Conservation (phyloP, 495 filamentous ascomycete species). For the Baudoinia panamericana region DNA sequence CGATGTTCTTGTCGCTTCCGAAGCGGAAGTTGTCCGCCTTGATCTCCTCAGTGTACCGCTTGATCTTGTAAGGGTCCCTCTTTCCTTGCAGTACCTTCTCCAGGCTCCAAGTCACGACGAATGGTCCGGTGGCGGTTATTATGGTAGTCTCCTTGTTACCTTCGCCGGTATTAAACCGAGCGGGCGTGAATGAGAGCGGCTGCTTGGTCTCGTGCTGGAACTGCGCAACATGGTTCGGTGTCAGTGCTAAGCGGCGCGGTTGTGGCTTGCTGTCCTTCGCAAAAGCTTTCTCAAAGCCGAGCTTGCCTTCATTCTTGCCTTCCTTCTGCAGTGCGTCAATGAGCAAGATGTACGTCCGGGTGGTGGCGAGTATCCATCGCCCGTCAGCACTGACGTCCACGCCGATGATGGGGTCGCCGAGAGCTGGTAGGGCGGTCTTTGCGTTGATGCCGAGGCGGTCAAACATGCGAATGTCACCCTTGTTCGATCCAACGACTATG, state of each 20-base stretch:
- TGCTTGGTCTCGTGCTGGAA: constrained; percentile 89
- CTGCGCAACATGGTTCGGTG: constrained; percentile 83
- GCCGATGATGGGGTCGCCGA: constrained; percentile 90
- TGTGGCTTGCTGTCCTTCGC: constrained; percentile 86
- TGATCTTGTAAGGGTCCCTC: constrained; percentile 87
- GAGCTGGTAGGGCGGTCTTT: constrained; percentile 90
- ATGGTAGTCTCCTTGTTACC: constrained; percentile 74
- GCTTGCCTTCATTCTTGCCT: constrained; percentile 93
- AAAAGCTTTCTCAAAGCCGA: constrained; percentile 91
- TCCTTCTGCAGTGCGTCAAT: constrained; percentile 82
- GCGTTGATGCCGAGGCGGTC: constrained; percentile 93
- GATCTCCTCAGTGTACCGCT: constrained; percentile 86
- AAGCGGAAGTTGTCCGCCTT: constrained; percentile 99
- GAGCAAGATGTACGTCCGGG: constrained; percentile 85
- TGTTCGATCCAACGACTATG: constrained; percentile 90
- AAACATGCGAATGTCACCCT: constrained; percentile 94
- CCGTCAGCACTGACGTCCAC: constrained; percentile 90
- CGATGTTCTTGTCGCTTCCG: constrained; percentile 91
- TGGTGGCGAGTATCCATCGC: constrained; percentile 88
- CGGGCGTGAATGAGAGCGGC: constrained; percentile 74
- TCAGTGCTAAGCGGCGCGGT: constrained; percentile 76
- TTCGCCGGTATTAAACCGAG: constrained; percentile 85
- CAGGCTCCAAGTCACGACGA: constrained; percentile 92
- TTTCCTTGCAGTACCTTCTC: constrained; percentile 67
- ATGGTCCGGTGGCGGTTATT: constrained; percentile 92